phyloP scores from a whole-genome alignment of 805 yeast species.

The Hanseniaspora meyeri region DNA sequence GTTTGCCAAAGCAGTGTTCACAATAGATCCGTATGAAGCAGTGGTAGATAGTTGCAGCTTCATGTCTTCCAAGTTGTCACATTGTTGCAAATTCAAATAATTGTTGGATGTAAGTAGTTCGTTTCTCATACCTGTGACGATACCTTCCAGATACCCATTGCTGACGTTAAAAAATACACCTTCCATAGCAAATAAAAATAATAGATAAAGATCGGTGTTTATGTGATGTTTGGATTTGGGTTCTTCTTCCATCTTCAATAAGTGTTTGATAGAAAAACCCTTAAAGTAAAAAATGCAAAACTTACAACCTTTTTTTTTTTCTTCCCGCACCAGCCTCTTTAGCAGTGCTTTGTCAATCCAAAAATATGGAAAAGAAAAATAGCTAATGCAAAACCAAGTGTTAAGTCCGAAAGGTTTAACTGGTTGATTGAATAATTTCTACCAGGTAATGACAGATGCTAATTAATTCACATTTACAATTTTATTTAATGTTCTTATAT shows the following conservation, averaged over 20 bases:
- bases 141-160: constrained; percentile 82
- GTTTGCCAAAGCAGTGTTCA: constrained; percentile 61
- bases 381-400: not conserved
- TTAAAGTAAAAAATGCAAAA: not conserved
- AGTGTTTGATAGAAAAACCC: too few species aligned
- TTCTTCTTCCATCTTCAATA: too few species aligned
- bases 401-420: too few species aligned
- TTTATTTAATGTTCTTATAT: not conserved
- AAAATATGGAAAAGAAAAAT: not conserved
- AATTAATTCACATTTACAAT: too few species aligned
- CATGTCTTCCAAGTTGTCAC: constrained; percentile 88
- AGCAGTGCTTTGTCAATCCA: not conserved
- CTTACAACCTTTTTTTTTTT: constrained; percentile 1
- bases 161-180: constrained; percentile 86
- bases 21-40: constrained; percentile 75
- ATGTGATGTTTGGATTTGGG: too few species aligned
- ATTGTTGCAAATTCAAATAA: constrained; percentile 85
- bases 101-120: constrained; percentile 69
- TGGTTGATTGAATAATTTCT: too few species aligned
- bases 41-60: constrained; percentile 90
- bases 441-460: too few species aligned
- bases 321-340: not conserved
- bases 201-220: too few species aligned
- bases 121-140: constrained; percentile 85
- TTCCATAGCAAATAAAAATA: constrained; percentile 46